Conservation (phyloP, 345 rosid genomes). For the Populus nigra region DNA sequence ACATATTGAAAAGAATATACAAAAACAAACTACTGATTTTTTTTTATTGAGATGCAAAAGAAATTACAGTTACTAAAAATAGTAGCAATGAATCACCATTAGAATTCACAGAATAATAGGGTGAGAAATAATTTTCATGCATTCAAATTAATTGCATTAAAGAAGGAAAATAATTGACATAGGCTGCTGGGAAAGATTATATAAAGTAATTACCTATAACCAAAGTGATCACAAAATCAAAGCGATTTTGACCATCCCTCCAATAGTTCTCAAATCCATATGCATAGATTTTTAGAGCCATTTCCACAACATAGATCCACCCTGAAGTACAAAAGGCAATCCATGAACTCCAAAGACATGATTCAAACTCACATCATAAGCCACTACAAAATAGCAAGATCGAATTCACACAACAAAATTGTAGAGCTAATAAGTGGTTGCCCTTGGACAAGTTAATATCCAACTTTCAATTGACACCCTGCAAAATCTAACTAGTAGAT, state of each 20-base stretch:
- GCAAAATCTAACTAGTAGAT: background rate
- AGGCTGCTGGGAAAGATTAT: background rate
- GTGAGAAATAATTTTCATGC: background rate
- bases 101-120: background rate
- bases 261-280: slow-evolving; percentile 86
- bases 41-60: no score
- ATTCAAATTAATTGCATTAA: slow-evolving; percentile 5
- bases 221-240: slow-evolving; percentile 88
- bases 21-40: background rate
- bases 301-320: slow-evolving; percentile 95
- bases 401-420: slow-evolving; percentile 1
- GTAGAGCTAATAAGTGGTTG: background rate
- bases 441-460: background rate
- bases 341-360: slow-evolving; percentile 16
- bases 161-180: background rate
- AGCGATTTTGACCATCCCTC: slow-evolving; percentile 94
- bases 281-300: slow-evolving; percentile 84
- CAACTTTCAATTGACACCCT: background rate
- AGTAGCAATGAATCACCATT: background rate
- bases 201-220: slow-evolving; percentile 58
- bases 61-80: background rate
- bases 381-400: slow-evolving; percentile 1
- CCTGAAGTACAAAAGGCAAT: slow-evolving; percentile 45
- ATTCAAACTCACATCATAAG: background rate
- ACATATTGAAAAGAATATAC: background rate